These are phyloP conservation scores for Mycena crocata DNA, from an alignment of 768 basidiomycete genomes.

Conservation along the genomic window DNA sequence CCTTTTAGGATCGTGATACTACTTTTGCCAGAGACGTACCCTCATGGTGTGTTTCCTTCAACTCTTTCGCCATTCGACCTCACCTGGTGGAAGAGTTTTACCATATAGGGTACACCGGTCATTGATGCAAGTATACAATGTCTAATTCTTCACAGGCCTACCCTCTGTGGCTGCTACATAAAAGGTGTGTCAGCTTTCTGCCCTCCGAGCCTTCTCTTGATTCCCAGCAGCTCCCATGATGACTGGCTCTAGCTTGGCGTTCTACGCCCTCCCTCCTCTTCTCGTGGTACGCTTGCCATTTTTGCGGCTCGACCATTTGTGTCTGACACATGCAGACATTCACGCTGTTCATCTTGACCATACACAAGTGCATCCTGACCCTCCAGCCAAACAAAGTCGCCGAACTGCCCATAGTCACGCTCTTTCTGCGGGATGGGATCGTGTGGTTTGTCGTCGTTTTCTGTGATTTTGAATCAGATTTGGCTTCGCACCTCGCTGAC, in stretches of 20 bases:
- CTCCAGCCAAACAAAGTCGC: background rate
- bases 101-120: conserved; percentile 12
- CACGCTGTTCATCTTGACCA: conserved; percentile 18
- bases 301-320: background rate
- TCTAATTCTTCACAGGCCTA: background rate
- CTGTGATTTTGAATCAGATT: background rate
- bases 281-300: background rate
- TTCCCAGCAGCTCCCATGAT: background rate
- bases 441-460: conserved; percentile 21
- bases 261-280: conserved; percentile 22
- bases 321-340: conserved; percentile 3
- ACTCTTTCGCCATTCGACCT: too few relatives aligned
- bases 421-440: conserved; percentile 19
- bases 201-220: background rate
- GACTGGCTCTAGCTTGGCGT: background rate
- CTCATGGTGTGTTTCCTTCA: background rate
- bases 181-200: background rate
- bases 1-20: conserved; percentile 11
- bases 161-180: conserved; percentile 23
- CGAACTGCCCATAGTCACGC: conserved; percentile 12
- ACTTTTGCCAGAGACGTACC: conserved; percentile 6
- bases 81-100: conserved; percentile 9
- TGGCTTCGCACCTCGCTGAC: background rate
- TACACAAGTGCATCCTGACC: conserved; percentile 10
- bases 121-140: background rate